Percentiles rank a stretch among this genome's conserved stretches.
Evolutionary conservation across 192 early-diverging fungal species (phyloP).

Genomic region (Coemansia sp.): DNA sequence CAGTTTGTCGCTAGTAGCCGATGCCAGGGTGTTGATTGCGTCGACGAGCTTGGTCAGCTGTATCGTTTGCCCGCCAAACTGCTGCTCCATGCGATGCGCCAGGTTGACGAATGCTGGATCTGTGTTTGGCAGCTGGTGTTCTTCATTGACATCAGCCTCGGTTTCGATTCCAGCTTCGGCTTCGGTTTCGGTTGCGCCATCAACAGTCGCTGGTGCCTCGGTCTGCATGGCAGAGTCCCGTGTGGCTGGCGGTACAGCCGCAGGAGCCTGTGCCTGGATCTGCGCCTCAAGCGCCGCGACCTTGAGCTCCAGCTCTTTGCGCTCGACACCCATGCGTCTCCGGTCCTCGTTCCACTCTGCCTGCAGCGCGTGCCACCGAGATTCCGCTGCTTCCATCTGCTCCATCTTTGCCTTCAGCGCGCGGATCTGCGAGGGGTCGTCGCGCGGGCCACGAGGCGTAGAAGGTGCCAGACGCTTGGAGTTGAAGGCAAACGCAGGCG

Average conservation of each 20-base stretch:
- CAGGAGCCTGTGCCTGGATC: slow-evolving; percentile 12
- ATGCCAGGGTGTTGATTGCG: slow-evolving; percentile 25
- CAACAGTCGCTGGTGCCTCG: neutral
- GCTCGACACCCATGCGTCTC: slow-evolving; percentile 16
- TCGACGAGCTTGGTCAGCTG: slow-evolving; percentile 24
- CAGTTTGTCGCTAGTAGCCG: slow-evolving; percentile 13
- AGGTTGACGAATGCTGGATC: neutral
- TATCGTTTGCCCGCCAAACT: slow-evolving; percentile 25
- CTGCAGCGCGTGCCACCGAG: slow-evolving; percentile 23
- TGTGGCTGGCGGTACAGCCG: slow-evolving; percentile 15
- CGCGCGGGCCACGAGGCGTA: slow-evolving; percentile 36
- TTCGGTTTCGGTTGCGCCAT: slow-evolving; percentile 6
- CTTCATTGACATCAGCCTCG: slow-evolving; percentile 1
- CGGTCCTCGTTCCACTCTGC: slow-evolving; percentile 35
- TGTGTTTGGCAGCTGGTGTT: neutral
- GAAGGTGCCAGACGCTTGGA: neutral
- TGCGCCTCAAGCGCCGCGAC: slow-evolving; percentile 23
- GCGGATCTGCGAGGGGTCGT: slow-evolving; percentile 34
- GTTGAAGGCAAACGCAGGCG: slow-evolving; percentile 17
- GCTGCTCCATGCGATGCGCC: slow-evolving; percentile 19
- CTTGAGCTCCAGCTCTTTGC: slow-evolving; percentile 21
- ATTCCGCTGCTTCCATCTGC: slow-evolving; percentile 31
- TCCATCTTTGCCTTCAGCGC: slow-evolving; percentile 22
- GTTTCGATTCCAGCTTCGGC: neutral
- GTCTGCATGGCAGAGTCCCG: slow-evolving; percentile 45